These are phyloP conservation scores for Gloeopeniophorella convolvens DNA, from an alignment of 768 basidiomycete genomes.

Conservation along the genomic window DNA sequence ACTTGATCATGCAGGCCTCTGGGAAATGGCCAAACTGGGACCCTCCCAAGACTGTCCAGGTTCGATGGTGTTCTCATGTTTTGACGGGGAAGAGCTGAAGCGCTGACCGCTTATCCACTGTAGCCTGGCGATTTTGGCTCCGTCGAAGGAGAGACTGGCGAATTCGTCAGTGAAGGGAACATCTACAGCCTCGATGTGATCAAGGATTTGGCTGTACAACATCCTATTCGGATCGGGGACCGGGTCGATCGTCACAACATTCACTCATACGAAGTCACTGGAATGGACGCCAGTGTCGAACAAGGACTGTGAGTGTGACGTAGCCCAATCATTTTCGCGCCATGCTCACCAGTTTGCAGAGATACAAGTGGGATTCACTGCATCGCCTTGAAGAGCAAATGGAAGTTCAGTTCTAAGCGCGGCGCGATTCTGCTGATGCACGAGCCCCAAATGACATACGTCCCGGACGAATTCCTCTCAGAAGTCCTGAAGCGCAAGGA, in stretches of 20 bases:
- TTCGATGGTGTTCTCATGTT: too few species aligned
- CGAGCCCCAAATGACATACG: background rate
- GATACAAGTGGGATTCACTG: background rate
- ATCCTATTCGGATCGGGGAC: background rate
- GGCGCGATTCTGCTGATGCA: constrained; percentile 14
- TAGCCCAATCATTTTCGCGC: too few species aligned
- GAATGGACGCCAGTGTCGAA: background rate
- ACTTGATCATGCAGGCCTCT: constrained; percentile 1
- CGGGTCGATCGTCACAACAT: constrained; percentile 1
- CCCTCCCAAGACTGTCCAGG: background rate
- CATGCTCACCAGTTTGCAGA: background rate
- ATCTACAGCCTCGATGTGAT: constrained; percentile 3
- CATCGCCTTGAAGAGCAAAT: background rate
- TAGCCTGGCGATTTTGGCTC: constrained; percentile 10
- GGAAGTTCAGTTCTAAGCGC: constrained; percentile 4
- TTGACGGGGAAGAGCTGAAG: too few species aligned
- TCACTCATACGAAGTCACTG: constrained; percentile 6
- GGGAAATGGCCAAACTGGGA: constrained; percentile 12
- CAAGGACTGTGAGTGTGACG: background rate
- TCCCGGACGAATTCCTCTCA: constrained; percentile 1
- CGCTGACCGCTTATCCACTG: background rate
- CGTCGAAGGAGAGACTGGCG: constrained; percentile 2
- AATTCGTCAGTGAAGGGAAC: constrained; percentile 5
- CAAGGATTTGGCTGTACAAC: background rate
- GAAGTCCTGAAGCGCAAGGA: background rate